Evolutionary conservation across 148 eudicot genomes (phyloP), one percentile per base, ranked within the genome.

Genomic region (Linanthus parryae): DNA sequence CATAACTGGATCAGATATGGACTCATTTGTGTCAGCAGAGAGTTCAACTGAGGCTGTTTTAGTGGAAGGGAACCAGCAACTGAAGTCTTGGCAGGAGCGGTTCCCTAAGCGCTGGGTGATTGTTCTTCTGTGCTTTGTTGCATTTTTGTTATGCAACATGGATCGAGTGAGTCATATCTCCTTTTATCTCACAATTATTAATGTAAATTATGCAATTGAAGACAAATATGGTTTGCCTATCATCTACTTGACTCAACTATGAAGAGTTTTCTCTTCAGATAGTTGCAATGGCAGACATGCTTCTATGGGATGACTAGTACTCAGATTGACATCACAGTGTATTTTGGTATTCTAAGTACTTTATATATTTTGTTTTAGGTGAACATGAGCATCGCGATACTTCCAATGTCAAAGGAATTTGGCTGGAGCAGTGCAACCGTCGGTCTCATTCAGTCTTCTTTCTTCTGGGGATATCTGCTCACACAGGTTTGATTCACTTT

Each of bases 341-440:
- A 27, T 42, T 14, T 19, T 39, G 8, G 21, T 9, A 35, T 43
- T 44, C 28, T 54, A 19, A 59, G 52, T 43, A 51, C 49, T 57
- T 44, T 48, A 23, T 22, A 23, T 23, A 8, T 61, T 35, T 47
- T 19, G 28, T 41, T 64, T 47, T 62, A 90, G 99, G 99, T 92
- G 65, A 92, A 92, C 62, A 92, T 92, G 99, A 92, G 99, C 70
- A 87, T 92, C 52, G 99, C 99, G 53, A 88, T 92, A 66, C 96
- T 92, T 58, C 99, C 99, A 2, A 92, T 92, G 99, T 82, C 99
- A 28, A 69, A 84, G 78, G 80, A 92, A 66, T 92, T 77, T 69
- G 76, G 70, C 67, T 85, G 88, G 86, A 86, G 70, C 57, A 92
- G 90, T 72, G 72, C 94, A 48, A 92, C 96, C 30, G 99, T 92